phyloP scores from a whole-genome alignment of 2,329 filamentous ascomycete species.

The Seiridium unicorne region DNA sequence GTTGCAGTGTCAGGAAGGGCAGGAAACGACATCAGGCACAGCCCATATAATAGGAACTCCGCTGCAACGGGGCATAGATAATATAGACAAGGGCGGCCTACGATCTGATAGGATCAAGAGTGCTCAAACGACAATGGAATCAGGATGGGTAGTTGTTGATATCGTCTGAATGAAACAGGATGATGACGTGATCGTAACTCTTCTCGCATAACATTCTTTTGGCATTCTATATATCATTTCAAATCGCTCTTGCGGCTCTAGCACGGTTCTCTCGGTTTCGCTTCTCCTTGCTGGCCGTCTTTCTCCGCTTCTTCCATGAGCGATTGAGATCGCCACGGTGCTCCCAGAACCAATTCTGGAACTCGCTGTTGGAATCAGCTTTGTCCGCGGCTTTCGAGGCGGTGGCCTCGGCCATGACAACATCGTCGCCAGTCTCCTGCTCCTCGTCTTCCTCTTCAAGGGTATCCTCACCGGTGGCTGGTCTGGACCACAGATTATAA shows the following conservation, averaged over 20 bases:
- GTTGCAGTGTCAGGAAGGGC: too few relatives aligned
- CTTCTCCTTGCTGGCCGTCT: constrained; percentile 64
- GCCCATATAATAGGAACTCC: neutral
- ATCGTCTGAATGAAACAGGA: too few relatives aligned
- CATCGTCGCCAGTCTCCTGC: constrained; percentile 20
- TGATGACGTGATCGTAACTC: neutral
- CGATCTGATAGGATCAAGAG: neutral
- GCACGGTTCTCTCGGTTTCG: constrained; percentile 64
- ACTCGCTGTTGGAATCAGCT: constrained; percentile 39
- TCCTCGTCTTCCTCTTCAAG: constrained; percentile 46
- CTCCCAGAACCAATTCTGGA: constrained; percentile 68
- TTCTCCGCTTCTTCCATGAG: constrained; percentile 65
- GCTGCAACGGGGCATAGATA: neutral
- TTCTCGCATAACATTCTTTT: neutral
- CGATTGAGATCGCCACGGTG: constrained; percentile 63
- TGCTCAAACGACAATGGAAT: neutral
- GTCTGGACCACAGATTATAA: constrained; percentile 56
- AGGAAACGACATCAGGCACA: neutral
- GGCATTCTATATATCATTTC: neutral
- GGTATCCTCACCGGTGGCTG: constrained; percentile 14
- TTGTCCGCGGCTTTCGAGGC: neutral
- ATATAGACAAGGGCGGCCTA: neutral
- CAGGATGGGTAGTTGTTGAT: neutral
- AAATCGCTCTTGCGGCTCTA: constrained; percentile 43
- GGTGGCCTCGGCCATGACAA: constrained; percentile 13